These are phyloP conservation scores for Eucalyptus victrix DNA, from an alignment of 345 rosid species.

Conservation along the genomic window DNA sequence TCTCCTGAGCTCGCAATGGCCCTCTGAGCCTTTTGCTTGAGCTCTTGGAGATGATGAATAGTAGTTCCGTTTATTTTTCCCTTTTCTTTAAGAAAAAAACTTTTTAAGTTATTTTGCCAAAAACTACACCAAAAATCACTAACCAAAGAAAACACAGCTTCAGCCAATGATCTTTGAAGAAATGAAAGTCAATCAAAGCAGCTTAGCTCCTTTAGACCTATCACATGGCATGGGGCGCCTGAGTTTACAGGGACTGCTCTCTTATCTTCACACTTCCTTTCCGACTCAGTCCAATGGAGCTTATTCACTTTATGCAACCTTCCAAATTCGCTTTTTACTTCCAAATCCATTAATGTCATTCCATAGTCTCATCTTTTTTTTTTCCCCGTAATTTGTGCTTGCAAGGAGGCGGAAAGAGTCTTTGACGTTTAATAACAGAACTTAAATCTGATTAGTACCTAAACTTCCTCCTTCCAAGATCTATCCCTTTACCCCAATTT, in stretches of 20 bases:
- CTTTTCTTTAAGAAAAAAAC: too few relatives aligned
- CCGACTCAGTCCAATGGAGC: not conserved
- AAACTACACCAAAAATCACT: not conserved
- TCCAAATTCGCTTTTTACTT: too few relatives aligned
- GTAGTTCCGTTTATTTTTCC: not conserved
- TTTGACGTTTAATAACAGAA: too few relatives aligned
- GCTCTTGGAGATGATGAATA: accelerated
- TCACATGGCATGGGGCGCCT: not conserved
- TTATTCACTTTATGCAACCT: too few relatives aligned
- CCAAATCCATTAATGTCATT: too few relatives aligned
- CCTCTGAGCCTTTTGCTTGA: not conserved
- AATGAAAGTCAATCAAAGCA: not conserved
- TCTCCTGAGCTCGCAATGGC: accelerated
- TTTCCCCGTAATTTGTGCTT: too few relatives aligned
- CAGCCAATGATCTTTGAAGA: not conserved
- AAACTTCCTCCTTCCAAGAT: too few relatives aligned
- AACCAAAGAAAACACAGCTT: not conserved
- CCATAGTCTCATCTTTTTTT: accelerated
- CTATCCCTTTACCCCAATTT: too few relatives aligned
- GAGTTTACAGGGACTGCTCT: not conserved
- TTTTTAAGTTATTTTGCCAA: not conserved
- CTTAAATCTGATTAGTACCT: too few relatives aligned
- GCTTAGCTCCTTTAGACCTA: not conserved
- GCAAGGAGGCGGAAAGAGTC: too few relatives aligned
- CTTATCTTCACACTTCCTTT: not conserved